Evolutionary conservation across 2,329 filamentous ascomycete genomes (phyloP), one percentile per base, ranked within the genome.

Genomic region (Neofusicoccum kwambonambiense): DNA sequence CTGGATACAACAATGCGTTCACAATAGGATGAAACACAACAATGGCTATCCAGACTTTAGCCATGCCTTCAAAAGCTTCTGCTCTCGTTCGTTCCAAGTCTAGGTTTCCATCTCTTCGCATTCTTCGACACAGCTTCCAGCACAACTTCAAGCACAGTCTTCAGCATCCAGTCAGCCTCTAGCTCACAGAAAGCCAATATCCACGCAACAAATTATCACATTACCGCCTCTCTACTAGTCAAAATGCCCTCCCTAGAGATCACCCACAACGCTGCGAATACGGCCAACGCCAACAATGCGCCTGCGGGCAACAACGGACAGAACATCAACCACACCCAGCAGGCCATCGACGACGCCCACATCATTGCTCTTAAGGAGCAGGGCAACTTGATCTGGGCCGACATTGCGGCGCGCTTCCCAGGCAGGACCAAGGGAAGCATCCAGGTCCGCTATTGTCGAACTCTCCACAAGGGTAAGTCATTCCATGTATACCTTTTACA

Each of bases 301-400:
- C 41, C 41, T 17, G 15, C 12, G 41, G 15, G 15, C 41, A 44
- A 15, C 15, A n/a, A n/a, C 13, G 15, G 15, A 7, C 12, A n/a
- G 11, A 8, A 17, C n/a, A 2, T 17, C 41, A 44, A n/a, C 41
- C 41, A 7, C 15, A 17, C n/a, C n/a, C 12, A 47, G 27, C 41
- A 22, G n/a, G 42, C 41, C n/a, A 15, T 35, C 4, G 45, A 51
- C 9, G 60, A 62, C 39, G 60, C 60, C 15, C 35, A 22, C 45
- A 62, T 62, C 60, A 54, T 62, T 27, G 49, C 45, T 22, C 39
- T 62, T 11, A 62, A 62, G 17, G 60, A 62, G 34, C 12, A 31
- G 11, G 31, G 5, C 4, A 11, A 7, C 27, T 12, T 51, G 11
- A 41, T 19, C 1, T 62, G 60, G 60, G 22, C 45, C 4, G 34